Conservation (phyloP, 257 asterid genomes). For the Solanum pinnatisectum region DNA sequence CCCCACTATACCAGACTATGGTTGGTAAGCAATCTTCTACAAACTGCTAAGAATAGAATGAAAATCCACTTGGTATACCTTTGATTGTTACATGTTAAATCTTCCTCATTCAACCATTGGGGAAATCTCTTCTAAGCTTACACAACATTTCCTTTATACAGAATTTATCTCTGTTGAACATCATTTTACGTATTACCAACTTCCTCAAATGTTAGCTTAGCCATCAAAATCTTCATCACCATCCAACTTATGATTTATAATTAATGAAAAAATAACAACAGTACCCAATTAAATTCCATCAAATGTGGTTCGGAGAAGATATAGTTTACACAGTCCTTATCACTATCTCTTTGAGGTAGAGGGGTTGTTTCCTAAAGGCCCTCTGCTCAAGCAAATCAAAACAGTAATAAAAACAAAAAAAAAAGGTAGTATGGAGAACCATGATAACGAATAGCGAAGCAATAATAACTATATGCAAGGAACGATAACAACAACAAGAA, state of each 20-base stretch:
- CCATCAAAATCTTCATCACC: neutral
- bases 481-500: no score
- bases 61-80: neutral
- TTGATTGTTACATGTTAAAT: neutral
- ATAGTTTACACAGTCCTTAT: accelerated
- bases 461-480: no score
- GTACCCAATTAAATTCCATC: accelerated
- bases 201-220: neutral
- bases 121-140: neutral
- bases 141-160: neutral
- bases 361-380: accelerated
- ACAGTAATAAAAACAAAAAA: accelerated
- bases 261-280: neutral
- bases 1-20: neutral
- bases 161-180: neutral
- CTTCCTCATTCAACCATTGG: neutral
- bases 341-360: neutral
- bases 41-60: neutral
- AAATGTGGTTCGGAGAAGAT: neutral
- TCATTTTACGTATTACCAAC: neutral
- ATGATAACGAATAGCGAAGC: no score
- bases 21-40: neutral
- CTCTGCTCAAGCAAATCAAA: neutral
- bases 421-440: neutral
- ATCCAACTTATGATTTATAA: neutral